Base-by-base conservation (phyloP, 148 eudicot species). In the Gaultheria prostrata region DNA sequence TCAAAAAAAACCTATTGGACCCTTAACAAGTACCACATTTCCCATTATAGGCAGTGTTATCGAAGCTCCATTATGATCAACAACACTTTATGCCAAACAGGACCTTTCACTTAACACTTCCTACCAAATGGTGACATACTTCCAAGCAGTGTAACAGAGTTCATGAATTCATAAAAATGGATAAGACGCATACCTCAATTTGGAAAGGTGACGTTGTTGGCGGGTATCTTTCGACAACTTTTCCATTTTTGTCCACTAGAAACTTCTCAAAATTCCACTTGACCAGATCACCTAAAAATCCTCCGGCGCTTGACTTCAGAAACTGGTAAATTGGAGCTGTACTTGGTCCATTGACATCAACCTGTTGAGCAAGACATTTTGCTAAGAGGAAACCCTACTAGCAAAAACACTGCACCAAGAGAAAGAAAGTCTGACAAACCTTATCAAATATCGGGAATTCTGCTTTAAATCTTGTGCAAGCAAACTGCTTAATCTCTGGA, bases 181-280 rank as follows among this genome's bases (percentile, higher is more conserved):
- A 48, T 69, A 8, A 67, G 24, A 83, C 61, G 17, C 75, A 77
- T 89, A 94, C 99, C 99, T 94, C 98, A 18, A 96, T 93, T 83
- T 94, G 95, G 18, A 93, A 57, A 32, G 99, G 99, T 61, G 97
- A 91, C 3, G 99, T 96, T 35, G 98, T 94, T n/a, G 99, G 98
- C 30, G 90, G 92, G 84, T 94, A 96, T 91, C 99, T 88, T 87
- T 92, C 89, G 26, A 92, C 94, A 83, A 96, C 94, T 82, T 90
- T 93, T n/a, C 99, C 99, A 85, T 91, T 90, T 84, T 92, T 96
- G 87, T 96, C 95, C 61, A 93, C 95, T 71, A 96, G 77, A 88
- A 96, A 96, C 89, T 96, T 96, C 93, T 94, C 98, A 33, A 96
- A 96, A 82, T 96, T 94, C 99, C 98, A 94, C 88, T 96, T 94